Evolutionary conservation across 2,329 filamentous ascomycete species (phyloP).

Genomic region (Aspergillus flavus): DNA sequence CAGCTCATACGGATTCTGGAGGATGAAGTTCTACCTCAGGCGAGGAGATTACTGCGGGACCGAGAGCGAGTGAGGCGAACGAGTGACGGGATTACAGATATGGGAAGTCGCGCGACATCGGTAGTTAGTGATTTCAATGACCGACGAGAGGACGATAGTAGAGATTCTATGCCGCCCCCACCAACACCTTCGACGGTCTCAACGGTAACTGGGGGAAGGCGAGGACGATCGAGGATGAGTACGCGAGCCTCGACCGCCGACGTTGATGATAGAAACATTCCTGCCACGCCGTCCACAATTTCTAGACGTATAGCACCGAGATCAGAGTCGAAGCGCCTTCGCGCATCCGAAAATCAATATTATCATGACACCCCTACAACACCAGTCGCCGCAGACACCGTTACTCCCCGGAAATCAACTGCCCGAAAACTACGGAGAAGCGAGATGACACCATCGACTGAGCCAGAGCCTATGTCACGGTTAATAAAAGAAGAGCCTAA

Average conservation of each 20-base stretch:
- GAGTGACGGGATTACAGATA: conserved; percentile 77
- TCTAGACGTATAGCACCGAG: conserved; percentile 37
- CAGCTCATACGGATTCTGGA: conserved; percentile 85
- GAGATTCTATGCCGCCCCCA: conserved; percentile 50
- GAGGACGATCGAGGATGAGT: conserved; percentile 53
- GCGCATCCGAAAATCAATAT: conserved; percentile 35
- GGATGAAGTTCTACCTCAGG: conserved; percentile 75
- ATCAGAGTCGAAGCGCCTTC: conserved; percentile 37
- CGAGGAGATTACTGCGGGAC: conserved; percentile 72
- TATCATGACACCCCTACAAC: conserved; percentile 36
- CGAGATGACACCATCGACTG: conserved; percentile 41
- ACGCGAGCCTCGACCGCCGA: conserved; percentile 49
- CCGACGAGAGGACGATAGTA: conserved; percentile 59
- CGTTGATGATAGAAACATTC: conserved; percentile 32
- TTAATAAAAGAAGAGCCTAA: conserved; percentile 47
- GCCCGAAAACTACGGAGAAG: conserved; percentile 56
- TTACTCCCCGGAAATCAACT: conserved; percentile 47
- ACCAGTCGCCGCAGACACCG: conserved; percentile 38
- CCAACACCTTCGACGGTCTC: conserved; percentile 52
- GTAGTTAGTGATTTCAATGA: conserved; percentile 63
- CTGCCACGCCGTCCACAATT: conserved; percentile 29
- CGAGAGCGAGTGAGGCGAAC: conserved; percentile 81
- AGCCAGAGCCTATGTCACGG: conserved; percentile 40
- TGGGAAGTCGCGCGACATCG: conserved; percentile 67
- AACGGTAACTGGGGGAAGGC: conserved; percentile 59